Conservation (phyloP, 2,329 filamentous ascomycete species). For the Aureobasidium vineae region DNA sequence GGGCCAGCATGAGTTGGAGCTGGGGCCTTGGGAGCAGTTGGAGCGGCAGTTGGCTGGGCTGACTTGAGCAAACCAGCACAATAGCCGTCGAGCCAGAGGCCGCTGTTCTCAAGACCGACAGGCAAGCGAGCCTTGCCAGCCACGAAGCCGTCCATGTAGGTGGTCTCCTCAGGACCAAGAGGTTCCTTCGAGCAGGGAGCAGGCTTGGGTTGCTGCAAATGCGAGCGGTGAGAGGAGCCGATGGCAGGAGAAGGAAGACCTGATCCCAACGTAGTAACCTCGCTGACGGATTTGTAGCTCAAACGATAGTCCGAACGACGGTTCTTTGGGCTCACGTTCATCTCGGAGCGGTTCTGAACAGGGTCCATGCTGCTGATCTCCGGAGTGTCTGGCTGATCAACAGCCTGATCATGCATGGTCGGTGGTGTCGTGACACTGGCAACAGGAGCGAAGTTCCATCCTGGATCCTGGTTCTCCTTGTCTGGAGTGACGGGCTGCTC, state of each 20-base stretch:
- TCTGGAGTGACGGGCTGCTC: constrained; percentile 30
- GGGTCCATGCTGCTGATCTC: constrained; percentile 8
- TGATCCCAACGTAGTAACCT: neutral
- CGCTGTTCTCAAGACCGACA: constrained; percentile 32
- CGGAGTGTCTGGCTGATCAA: neutral
- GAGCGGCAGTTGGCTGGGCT: neutral
- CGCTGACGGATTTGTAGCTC: constrained; percentile 22
- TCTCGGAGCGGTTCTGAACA: constrained; percentile 26
- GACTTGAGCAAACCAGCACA: constrained; percentile 38
- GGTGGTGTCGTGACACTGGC: constrained; percentile 21
- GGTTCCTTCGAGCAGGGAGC: neutral
- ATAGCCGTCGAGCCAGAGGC: constrained; percentile 38
- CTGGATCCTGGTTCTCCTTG: constrained; percentile 30
- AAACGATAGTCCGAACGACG: constrained; percentile 15
- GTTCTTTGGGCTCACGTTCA: constrained; percentile 29
- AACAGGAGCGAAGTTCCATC: constrained; percentile 30
- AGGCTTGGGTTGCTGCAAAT: neutral
- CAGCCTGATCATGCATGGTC: neutral
- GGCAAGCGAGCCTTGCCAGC: constrained; percentile 36
- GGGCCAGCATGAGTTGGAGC: neutral
- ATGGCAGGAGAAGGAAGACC: neutral
- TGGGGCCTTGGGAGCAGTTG: neutral
- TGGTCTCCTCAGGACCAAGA: constrained; percentile 7
- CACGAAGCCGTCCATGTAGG: constrained; percentile 37
- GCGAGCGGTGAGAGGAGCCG: neutral